Evolutionary conservation across 169 alveolate genomes (phyloP).

Genomic region (Eimeria maxima): DNA sequence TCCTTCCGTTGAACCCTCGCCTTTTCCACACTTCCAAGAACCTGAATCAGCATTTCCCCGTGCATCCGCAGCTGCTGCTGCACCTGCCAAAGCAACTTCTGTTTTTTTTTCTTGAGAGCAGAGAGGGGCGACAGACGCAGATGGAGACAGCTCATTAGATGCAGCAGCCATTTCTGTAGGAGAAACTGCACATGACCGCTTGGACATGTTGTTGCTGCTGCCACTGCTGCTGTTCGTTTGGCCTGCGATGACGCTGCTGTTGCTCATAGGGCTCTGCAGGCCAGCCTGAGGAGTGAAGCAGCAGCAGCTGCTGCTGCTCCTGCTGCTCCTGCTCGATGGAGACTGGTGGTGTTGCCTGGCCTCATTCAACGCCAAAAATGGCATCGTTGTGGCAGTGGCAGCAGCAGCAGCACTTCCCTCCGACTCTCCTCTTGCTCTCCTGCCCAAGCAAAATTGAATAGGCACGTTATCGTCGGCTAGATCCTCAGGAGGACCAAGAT

Average conservation of each 20-base stretch:
- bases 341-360: conserved; percentile 1
- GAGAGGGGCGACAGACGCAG: neutral
- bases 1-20: neutral
- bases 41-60: neutral
- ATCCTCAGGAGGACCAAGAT: neutral
- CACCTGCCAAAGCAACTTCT: neutral
- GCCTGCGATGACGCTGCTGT: neutral
- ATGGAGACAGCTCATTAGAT: neutral
- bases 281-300: neutral
- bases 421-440: neutral
- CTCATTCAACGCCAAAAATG: neutral
- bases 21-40: too few relatives aligned
- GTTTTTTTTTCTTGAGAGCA: neutral
- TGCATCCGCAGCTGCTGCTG: conserved; percentile 5
- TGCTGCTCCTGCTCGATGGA: conserved; percentile 29
- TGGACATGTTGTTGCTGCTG: conserved; percentile 27
- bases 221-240: neutral
- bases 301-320: conserved; percentile 34
- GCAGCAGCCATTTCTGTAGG: neutral
- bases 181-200: neutral
- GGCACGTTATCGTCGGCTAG: neutral
- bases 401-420: conserved; percentile 18
- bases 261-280: neutral
- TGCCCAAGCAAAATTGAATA: neutral
- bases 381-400: neutral